These are phyloP conservation scores for Candida tallmaniae DNA, from an alignment of 805 yeast genomes.

Conservation along the genomic window DNA sequence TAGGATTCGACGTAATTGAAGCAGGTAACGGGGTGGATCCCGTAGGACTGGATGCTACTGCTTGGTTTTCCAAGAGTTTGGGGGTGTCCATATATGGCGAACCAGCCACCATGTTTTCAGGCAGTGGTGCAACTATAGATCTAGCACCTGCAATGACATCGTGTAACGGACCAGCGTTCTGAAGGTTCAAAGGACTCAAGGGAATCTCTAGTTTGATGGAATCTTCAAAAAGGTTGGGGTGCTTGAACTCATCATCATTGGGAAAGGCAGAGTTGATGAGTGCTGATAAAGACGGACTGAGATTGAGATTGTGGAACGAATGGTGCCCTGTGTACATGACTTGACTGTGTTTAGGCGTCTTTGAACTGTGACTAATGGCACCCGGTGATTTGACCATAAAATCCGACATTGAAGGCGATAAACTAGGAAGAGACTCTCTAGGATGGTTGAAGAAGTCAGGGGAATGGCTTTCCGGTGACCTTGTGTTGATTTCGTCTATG, in stretches of 20 bases:
- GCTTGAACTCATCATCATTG: constrained; percentile 17
- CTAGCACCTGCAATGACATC: constrained; percentile 2
- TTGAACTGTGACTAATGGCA: constrained; percentile 3
- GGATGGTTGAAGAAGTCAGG: constrained; percentile 3
- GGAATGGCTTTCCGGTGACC: constrained; percentile 11
- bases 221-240: constrained; percentile 11
- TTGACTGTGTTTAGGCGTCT: background rate
- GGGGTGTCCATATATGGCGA: background rate
- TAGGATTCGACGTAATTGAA: constrained; percentile 7
- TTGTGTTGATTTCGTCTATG: constrained; percentile 22
- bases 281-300: constrained; percentile 37
- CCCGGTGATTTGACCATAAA: constrained; percentile 5
- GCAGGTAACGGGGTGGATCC: constrained; percentile 7
- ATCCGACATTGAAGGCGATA: constrained; percentile 11
- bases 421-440: constrained; percentile 5
- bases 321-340: constrained; percentile 1
- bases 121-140: background rate
- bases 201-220: constrained; percentile 19
- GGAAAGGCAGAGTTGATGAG: constrained; percentile 31
- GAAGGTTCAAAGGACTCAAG: constrained; percentile 22
- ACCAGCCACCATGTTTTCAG: background rate
- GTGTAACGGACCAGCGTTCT: constrained; percentile 6
- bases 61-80: background rate
- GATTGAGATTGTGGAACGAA: constrained; percentile 16
- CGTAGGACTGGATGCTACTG: background rate